Conservation (phyloP, 139 green algal species). For the Ostreobium quekettii region DNA sequence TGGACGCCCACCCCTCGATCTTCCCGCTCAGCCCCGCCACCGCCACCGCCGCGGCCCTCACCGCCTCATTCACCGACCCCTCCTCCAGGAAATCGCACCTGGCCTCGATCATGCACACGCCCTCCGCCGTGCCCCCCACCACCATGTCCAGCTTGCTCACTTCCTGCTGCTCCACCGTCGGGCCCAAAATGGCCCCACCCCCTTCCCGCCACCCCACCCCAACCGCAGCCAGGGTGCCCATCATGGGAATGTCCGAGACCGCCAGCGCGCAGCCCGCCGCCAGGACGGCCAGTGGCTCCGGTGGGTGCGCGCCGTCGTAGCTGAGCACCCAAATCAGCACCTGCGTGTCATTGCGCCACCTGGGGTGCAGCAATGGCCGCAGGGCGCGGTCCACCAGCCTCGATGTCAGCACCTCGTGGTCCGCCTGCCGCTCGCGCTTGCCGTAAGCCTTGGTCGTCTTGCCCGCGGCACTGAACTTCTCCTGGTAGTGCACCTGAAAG, state of each 20-base stretch:
- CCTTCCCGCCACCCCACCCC: conserved; percentile 64
- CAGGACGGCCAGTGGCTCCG: conserved; percentile 90
- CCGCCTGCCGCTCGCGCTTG: conserved; percentile 81
- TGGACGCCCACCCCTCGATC: conserved; percentile 58
- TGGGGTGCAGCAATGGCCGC: conserved; percentile 81
- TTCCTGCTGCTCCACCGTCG: conserved; percentile 24
- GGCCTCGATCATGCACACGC: conserved; percentile 97
- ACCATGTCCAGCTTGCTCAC: conserved; percentile 61
- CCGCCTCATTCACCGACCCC: conserved; percentile 73
- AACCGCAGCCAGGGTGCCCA: conserved; percentile 72
- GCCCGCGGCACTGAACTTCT: conserved; percentile 88
- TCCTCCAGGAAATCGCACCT: conserved; percentile 89
- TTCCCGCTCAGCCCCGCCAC: conserved; percentile 53
- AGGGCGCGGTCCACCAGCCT: conserved; percentile 90
- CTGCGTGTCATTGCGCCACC: conserved; percentile 87
- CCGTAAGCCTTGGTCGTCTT: conserved; percentile 78
- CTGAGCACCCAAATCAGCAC: conserved; percentile 69
- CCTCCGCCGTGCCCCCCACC: conserved; percentile 80
- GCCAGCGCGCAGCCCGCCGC: conserved; percentile 73
- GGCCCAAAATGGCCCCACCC: conserved; percentile 61
- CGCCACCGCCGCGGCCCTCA: conserved; percentile 43
- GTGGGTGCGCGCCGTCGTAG: conserved; percentile 71
- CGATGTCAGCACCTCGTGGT: conserved; percentile 77
- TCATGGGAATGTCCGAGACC: conserved; percentile 78
- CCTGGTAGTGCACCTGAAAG: conserved; percentile 87